Evolutionary conservation across 2,329 filamentous ascomycete species (phyloP), one percentile per base, ranked within the genome.

Genomic region (Rasamsonia emersonii): DNA sequence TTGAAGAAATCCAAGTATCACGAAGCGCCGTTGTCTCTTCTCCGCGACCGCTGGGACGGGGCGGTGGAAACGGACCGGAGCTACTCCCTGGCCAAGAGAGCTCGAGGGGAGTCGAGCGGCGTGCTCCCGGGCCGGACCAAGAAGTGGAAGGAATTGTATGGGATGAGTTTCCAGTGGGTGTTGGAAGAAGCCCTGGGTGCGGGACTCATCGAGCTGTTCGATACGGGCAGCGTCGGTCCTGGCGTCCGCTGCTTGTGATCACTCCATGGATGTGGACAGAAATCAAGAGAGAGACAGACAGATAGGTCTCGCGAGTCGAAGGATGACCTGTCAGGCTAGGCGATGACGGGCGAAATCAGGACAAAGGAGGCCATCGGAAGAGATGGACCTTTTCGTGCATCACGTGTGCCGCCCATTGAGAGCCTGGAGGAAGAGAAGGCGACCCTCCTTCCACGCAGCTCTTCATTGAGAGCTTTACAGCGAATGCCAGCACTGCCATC

Each of bases 21-120:
- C 24, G 73, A 78, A 49, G 65, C 65, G 2, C 73, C 75, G 0
- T 42, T 73, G 18, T 59, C 64, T 25, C 50, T 74, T 5, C 54
- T 79, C 5, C 62, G 62, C 15, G 75, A 79, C 47, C 68, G 71
- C 13, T 80, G 76, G 76, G 70, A 79, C 38, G 76, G 75, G n/a
- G 73, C 73, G 5, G 58, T 75, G 4, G 62, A 68, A 23, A 56
- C 56, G 4, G 56, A 62, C 10, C 59, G 53, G 30, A 55, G 55
- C 13, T 59, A 64, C 18, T 63, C 63, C 16, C 49, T 59, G 25
- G 67, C 68, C 18, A 77, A 75, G 49, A 62, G 66, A 30, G 61
- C 64, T 8, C 58, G 74, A 30, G 71, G 75, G 0, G 73, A 77
- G 40, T 73, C 68, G 46, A 56, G 56, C 2, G 73, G 72, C 0